Conservation (phyloP, 352 stramenopile species). For the Chloridella minuta region DNA sequence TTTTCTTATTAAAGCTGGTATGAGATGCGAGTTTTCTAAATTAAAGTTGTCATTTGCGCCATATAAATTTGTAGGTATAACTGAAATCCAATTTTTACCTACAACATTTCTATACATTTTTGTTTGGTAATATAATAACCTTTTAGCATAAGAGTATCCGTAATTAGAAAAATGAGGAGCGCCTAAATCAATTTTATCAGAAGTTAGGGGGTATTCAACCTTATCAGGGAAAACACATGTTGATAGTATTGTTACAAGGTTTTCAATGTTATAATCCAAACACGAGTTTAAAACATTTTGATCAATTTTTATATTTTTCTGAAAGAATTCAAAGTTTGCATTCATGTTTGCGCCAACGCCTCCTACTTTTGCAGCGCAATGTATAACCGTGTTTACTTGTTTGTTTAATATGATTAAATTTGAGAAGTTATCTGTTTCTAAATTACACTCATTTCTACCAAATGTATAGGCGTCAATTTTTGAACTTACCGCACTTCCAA, state of each 20-base stretch:
- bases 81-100: slow-evolving; percentile 75
- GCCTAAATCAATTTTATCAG: slow-evolving; percentile 70
- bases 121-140: slow-evolving; percentile 89
- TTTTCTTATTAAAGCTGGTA: slow-evolving; percentile 91
- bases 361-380: too few relatives aligned
- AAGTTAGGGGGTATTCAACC: slow-evolving; percentile 83
- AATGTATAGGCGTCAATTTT: too few relatives aligned
- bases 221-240: slow-evolving; percentile 97
- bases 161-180: slow-evolving; percentile 37
- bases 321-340: too few relatives aligned
- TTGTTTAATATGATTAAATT: too few relatives aligned
- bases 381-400: too few relatives aligned
- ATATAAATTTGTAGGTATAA: slow-evolving; percentile 98
- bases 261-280: slow-evolving; percentile 21
- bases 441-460: too few relatives aligned
- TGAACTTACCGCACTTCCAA: too few relatives aligned
- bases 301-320: too few relatives aligned
- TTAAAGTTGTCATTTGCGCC: slow-evolving; percentile 89
- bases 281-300: too few relatives aligned
- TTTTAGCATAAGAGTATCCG: slow-evolving; percentile 86
- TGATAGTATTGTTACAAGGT: slow-evolving; percentile 82
- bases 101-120: slow-evolving; percentile 32
- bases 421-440: too few relatives aligned
- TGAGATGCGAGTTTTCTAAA: slow-evolving; percentile 74
- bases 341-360: too few relatives aligned